Percentiles rank a stretch among this genome's conserved stretches.
Conservation (phyloP, 2,329 filamentous ascomycete genomes). For the Exophiala mesophila region DNA sequence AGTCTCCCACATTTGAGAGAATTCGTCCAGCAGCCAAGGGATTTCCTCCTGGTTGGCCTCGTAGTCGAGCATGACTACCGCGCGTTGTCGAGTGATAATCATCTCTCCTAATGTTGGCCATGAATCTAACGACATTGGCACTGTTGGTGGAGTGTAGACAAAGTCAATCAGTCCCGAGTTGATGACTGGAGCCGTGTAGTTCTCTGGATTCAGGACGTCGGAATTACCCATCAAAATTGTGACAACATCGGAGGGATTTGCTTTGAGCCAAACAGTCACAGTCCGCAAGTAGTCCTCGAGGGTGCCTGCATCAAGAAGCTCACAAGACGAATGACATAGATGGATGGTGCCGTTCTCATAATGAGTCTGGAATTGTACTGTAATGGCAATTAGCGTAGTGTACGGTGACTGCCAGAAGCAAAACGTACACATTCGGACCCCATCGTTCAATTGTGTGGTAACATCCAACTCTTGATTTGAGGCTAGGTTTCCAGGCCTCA, state of each 20-base stretch:
- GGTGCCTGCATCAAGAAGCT: constrained; percentile 74
- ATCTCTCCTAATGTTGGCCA: constrained; percentile 80
- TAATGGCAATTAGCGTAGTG: background rate
- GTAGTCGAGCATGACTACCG: constrained; percentile 81
- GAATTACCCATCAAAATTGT: constrained; percentile 82
- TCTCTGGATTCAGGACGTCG: constrained; percentile 62
- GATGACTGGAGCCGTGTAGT: constrained; percentile 65
- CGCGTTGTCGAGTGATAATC: constrained; percentile 65
- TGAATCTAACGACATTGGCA: constrained; percentile 66
- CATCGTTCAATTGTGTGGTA: constrained; percentile 69
- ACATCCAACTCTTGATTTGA: constrained; percentile 70
- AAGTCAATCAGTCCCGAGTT: constrained; percentile 67
- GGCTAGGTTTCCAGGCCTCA: constrained; percentile 63
- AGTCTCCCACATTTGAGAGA: constrained; percentile 85
- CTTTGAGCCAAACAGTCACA: constrained; percentile 67
- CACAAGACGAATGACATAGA: constrained; percentile 82
- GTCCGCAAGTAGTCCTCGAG: constrained; percentile 67
- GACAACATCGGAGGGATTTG: constrained; percentile 79
- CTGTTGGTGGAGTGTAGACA: constrained; percentile 65
- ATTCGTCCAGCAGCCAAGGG: constrained; percentile 83
- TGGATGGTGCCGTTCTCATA: constrained; percentile 56
- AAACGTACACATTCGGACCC: constrained; percentile 51
- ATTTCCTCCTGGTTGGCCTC: constrained; percentile 70
- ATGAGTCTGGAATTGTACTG: constrained; percentile 59
- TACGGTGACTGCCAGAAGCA: background rate